phyloP scores from a whole-genome alignment of 768 basidiomycete species.

The Trametes maxima region DNA sequence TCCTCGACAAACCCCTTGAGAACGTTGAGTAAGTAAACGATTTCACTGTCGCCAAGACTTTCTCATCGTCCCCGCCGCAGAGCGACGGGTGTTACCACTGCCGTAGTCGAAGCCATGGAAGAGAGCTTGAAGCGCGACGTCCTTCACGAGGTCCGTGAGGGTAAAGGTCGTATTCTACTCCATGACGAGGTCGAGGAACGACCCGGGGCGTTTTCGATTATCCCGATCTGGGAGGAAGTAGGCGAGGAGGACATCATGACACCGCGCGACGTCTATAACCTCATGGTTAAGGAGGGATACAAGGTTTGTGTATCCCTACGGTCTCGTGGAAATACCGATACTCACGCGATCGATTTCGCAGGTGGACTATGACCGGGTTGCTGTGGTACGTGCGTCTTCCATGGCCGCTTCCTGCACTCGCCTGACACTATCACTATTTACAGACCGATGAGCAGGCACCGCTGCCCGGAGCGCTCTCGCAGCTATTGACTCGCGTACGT shows the following conservation, averaged over 20 bases:
- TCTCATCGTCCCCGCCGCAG: conserved; percentile 42
- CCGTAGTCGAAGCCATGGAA: conserved; percentile 92
- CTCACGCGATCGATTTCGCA: conserved; percentile 32
- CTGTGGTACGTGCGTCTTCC: conserved; percentile 64
- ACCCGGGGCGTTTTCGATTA: conserved; percentile 86
- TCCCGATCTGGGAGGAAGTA: conserved; percentile 94
- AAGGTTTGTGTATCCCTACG: conserved; percentile 44
- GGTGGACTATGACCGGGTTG: conserved; percentile 87
- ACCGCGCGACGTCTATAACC: conserved; percentile 77
- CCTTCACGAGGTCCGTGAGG: conserved; percentile 71
- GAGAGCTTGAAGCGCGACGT: conserved; percentile 85
- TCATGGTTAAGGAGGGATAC: conserved; percentile 77
- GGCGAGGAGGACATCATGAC: conserved; percentile 83
- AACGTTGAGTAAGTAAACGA: conserved; percentile 80
- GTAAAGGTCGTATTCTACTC: conserved; percentile 78
- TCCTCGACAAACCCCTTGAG: conserved; percentile 84
- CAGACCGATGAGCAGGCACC: conserved; percentile 98
- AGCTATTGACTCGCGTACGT: conserved; percentile 75
- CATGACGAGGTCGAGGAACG: conserved; percentile 96
- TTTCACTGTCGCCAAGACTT: background rate
- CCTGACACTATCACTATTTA: background rate
- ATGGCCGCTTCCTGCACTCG: background rate
- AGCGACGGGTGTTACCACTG: conserved; percentile 91
- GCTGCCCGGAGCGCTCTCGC: conserved; percentile 80
- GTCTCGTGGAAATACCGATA: conserved; percentile 4